Evolutionary conservation across 345 rosid species (phyloP), one percentile per base, ranked within the genome.

Genomic region (Populus euphratica): DNA sequence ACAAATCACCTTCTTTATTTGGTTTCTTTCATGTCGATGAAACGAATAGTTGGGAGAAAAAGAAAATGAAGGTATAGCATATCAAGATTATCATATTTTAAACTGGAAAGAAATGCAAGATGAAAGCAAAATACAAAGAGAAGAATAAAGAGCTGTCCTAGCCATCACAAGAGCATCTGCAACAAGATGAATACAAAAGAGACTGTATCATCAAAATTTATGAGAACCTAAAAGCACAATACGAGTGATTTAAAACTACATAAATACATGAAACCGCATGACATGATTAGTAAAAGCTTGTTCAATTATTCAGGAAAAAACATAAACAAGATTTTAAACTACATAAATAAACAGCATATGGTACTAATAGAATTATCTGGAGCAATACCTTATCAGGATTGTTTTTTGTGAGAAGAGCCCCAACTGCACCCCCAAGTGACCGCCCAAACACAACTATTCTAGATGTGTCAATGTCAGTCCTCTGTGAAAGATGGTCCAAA

Each of bases 371-470:
- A 11, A 67, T 20, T 56, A 21, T 44, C 63, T 23, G 38, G 23
- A 69, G 20, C 13, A 47, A 72, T 86, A 96, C 99, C 98, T 92
- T 93, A 59, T 90, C 91, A 27, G 96, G 99, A 79, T 94, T 96
- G 86, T 90, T 96, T 88, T 88, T 92, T 63, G 95, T 83, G 72
- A 96, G 92, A 77, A 89, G 86, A 78, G 99, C 77, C 79, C 99
- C 99, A 66, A 96, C 99, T 44, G 99, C 99, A 83, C 99, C 99
- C 38, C 99, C 99, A 44, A 96, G 97, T 70, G 99, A 96, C 83
- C 99, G 91, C 82, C 99, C 99, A 80, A 96, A 96, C 2, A 96
- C 97, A 49, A 94, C 80, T 82, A 96, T 91, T 79, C 98, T 86
- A 76, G 96, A 89, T 44, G 95, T 87, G 84, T 94, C 99, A 85